Percentiles rank a stretch among this genome's conserved stretches.
Conservation (phyloP, 164 flowering plant genomes). For the Piper betle region DNA sequence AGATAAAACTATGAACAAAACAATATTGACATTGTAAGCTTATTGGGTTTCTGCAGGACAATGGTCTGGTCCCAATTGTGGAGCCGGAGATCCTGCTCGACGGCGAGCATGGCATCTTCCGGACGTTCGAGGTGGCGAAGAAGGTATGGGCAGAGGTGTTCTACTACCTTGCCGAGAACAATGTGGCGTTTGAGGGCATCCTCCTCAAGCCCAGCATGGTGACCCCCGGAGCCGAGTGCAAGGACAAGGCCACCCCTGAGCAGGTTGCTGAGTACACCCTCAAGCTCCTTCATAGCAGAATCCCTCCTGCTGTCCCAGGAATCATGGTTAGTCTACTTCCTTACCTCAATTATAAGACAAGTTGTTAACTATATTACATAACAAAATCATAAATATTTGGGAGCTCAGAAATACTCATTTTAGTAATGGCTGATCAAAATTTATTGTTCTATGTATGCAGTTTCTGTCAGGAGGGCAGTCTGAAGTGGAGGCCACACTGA, state of each 20-base stretch:
- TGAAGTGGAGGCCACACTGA: conserved; percentile 83
- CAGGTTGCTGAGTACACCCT: conserved; percentile 66
- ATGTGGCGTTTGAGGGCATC: conserved; percentile 69
- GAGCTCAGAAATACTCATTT: neutral
- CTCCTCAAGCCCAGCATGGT: conserved; percentile 94
- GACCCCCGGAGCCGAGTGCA: conserved; percentile 89
- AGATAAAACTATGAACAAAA: neutral
- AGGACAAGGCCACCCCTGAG: conserved; percentile 65
- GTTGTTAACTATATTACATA: neutral
- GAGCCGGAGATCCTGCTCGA: conserved; percentile 89
- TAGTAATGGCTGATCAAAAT: neutral
- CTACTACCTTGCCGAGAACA: conserved; percentile 82
- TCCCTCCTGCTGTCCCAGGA: conserved; percentile 82
- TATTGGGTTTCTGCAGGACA: conserved; percentile 32
- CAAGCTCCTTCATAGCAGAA: conserved; percentile 56
- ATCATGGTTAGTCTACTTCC: conserved; percentile 52
- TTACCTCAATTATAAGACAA: neutral
- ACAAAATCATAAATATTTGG: conserved; percentile 27
- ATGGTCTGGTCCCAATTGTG: conserved; percentile 76
- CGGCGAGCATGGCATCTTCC: conserved; percentile 72
- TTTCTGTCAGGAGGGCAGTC: conserved; percentile 95
- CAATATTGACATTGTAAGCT: neutral
- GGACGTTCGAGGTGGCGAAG: conserved; percentile 72
- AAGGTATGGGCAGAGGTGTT: conserved; percentile 86
- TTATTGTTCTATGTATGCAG: conserved; percentile 21